Conservation (phyloP, 805 yeast genomes). For the Saturnispora kantuleensis region DNA sequence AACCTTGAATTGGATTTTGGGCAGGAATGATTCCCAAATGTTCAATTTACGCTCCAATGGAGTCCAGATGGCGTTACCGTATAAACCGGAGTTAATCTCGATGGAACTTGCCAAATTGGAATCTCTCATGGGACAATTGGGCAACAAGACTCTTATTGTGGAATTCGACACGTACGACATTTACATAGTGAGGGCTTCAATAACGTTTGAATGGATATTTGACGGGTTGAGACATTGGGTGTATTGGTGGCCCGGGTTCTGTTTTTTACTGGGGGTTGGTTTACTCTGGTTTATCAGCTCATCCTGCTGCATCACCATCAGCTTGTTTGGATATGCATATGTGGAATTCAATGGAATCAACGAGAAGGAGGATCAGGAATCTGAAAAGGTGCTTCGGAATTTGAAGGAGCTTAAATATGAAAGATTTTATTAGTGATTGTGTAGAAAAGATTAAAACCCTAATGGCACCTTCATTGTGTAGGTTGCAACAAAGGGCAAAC, state of each 20-base stretch:
- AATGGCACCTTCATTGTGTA: slow-evolving; percentile 50
- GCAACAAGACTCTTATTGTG: slow-evolving; percentile 8
- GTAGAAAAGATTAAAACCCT: slow-evolving; percentile 21
- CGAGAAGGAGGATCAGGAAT: neutral
- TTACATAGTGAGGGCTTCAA: slow-evolving; percentile 7
- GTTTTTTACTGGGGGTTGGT: slow-evolving; percentile 10
- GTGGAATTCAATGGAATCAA: neutral
- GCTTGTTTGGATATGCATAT: slow-evolving; percentile 7
- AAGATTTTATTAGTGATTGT: neutral
- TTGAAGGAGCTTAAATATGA: slow-evolving; percentile 5
- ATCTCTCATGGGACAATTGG: slow-evolving; percentile 2
- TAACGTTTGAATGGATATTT: slow-evolving; percentile 10
- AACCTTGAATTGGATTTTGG: slow-evolving; percentile 4
- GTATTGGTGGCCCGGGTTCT: slow-evolving; percentile 16
- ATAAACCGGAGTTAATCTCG: neutral
- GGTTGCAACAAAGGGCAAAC: slow-evolving; percentile 67
- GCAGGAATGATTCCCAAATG: slow-evolving; percentile 6
- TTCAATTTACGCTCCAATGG: neutral
- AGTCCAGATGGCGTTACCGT: neutral
- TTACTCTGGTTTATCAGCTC: slow-evolving; percentile 9
- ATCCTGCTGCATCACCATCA: slow-evolving; percentile 6
- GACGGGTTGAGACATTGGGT: slow-evolving; percentile 12
- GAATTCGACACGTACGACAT: slow-evolving; percentile 10
- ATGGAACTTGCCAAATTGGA: slow-evolving; percentile 1
- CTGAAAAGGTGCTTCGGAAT: slow-evolving; percentile 1